Evolutionary conservation across 192 early-diverging fungal genomes (phyloP).

Genomic region (Linnemannia hyalina): DNA sequence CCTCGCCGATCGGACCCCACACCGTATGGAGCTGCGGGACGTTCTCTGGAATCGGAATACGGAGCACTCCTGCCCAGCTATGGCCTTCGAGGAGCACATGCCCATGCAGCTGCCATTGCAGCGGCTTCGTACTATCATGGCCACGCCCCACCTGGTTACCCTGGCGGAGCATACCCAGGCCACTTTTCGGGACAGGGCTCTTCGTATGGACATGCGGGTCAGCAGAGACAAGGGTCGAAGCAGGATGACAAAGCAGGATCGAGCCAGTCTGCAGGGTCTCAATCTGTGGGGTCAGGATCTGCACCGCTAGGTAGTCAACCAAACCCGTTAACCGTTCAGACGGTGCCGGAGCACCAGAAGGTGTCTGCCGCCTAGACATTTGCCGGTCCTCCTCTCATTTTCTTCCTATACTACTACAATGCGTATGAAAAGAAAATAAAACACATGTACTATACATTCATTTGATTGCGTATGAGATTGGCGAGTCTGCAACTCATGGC

Average conservation of each 20-base stretch:
- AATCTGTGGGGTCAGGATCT: not conserved
- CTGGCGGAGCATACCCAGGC: not conserved
- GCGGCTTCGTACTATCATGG: not conserved
- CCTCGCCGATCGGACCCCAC: not conserved
- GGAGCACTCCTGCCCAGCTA: not conserved
- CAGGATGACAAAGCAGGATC: not conserved
- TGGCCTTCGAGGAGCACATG: not conserved
- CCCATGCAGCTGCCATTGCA: not conserved
- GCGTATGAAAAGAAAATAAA: too few relatives aligned
- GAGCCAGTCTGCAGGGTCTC: not conserved
- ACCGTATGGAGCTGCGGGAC: not conserved
- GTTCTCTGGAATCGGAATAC: not conserved
- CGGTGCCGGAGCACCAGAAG: not conserved
- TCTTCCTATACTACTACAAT: not conserved
- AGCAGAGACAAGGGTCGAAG: not conserved
- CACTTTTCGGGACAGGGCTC: not conserved
- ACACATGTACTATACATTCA: too few relatives aligned
- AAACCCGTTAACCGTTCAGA: not conserved
- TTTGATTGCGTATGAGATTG: too few relatives aligned
- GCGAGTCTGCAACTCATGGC: too few relatives aligned
- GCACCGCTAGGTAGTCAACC: not conserved
- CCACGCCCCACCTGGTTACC: not conserved
- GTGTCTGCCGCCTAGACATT: constrained; percentile 1
- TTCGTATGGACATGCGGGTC: not conserved
- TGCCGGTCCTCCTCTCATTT: not conserved